Evolutionary conservation across 1,284 basidiomycete genomes (phyloP).

Genomic region (Irpex sp.): DNA sequence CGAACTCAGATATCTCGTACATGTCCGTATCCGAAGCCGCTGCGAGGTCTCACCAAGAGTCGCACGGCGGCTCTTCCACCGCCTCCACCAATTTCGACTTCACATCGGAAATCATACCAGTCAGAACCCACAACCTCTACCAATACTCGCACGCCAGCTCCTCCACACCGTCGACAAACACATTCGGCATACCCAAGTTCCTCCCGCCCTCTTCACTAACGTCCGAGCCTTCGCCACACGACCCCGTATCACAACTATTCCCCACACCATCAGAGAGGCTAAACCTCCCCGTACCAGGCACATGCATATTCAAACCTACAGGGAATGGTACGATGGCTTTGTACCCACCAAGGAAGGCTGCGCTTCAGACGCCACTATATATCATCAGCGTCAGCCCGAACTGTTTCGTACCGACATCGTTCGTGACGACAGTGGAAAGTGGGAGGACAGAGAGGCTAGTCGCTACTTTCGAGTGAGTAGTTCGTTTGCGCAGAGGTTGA

Average conservation of each 20-base stretch:
- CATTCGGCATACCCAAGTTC: not conserved
- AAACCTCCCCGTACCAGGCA: not conserved
- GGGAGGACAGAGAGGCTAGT: constrained; percentile 6
- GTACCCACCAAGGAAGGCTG: not conserved
- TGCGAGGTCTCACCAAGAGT: not conserved
- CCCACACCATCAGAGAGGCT: not conserved
- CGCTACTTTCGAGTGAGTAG: constrained; percentile 14
- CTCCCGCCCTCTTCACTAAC: not conserved
- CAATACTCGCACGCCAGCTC: not conserved
- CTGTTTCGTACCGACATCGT: constrained; percentile 14
- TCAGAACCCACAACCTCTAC: not conserved
- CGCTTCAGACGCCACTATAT: constrained; percentile 9
- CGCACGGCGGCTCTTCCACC: not conserved
- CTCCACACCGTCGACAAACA: not conserved
- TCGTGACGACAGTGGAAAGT: constrained; percentile 12
- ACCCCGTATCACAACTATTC: not conserved
- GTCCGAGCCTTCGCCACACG: not conserved
- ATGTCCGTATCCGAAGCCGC: not conserved
- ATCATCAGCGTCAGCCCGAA: constrained; percentile 12
- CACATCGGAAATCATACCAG: not conserved
- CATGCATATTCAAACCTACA: constrained; percentile 1
- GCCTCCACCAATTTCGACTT: not conserved
- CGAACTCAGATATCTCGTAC: not conserved
- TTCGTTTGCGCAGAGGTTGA: not conserved
- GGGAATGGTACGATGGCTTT: constrained; percentile 6